Evolutionary conservation across 176 grass and related monocot species (phyloP).

Genomic region (Bromus sterilis): DNA sequence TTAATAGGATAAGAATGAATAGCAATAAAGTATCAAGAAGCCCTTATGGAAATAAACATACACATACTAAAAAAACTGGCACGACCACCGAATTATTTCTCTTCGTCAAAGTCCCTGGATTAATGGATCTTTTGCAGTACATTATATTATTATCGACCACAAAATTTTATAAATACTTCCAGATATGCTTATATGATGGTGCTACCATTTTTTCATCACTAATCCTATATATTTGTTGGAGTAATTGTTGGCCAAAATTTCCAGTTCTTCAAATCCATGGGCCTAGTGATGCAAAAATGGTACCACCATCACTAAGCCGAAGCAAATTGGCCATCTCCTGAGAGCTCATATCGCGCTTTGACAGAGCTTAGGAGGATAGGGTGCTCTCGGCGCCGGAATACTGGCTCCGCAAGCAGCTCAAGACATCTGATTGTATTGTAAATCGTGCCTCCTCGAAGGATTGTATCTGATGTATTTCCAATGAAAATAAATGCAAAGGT

Average conservation of each 20-base stretch:
- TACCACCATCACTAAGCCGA: too few species aligned
- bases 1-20: not conserved
- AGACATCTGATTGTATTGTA: too few species aligned
- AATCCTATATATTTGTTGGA: not conserved
- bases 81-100: not conserved
- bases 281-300: too few species aligned
- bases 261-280: not conserved
- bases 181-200: not conserved
- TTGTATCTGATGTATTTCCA: too few species aligned
- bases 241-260: not conserved
- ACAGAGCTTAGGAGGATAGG: too few species aligned
- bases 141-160: not conserved
- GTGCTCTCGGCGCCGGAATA: too few species aligned
- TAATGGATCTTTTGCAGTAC: not conserved
- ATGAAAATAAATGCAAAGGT: too few species aligned
- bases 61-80: not conserved
- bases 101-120: not conserved
- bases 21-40: not conserved
- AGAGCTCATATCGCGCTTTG: too few species aligned
- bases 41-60: not conserved
- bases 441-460: too few species aligned
- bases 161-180: not conserved
- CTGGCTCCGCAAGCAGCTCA: too few species aligned
- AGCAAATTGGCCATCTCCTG: too few species aligned
- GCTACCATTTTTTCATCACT: not conserved